Percentiles rank a stretch among this genome's conserved stretches.
Conservation (phyloP, 441 rosid genomes). For the Viola pubescens region DNA sequence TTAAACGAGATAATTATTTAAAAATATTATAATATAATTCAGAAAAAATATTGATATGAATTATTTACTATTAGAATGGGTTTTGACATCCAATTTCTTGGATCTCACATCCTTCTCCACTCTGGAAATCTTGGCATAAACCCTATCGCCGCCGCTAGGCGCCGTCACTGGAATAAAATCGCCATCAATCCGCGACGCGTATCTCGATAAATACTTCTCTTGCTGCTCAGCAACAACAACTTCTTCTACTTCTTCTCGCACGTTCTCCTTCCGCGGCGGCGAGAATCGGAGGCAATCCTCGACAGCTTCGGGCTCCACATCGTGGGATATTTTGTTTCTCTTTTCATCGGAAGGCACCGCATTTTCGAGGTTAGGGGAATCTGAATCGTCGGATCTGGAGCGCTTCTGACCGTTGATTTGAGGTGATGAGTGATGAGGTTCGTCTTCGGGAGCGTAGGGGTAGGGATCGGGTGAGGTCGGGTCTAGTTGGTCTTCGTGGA, state of each 20-base stretch:
- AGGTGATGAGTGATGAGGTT: slow-evolving; percentile 19
- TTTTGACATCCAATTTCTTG: slow-evolving; percentile 37
- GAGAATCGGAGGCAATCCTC: slow-evolving; percentile 70
- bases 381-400: slow-evolving; percentile 25
- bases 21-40: not conserved
- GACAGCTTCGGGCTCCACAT: slow-evolving; percentile 20
- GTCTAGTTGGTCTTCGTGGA: slow-evolving; percentile 39
- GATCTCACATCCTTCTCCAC: slow-evolving; percentile 31
- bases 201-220: slow-evolving; percentile 54
- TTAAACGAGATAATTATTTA: not conserved
- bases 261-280: slow-evolving; percentile 29
- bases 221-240: slow-evolving; percentile 21
- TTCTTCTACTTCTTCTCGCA: slow-evolving; percentile 23
- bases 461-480: slow-evolving; percentile 25
- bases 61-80: slow-evolving; percentile 41
- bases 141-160: slow-evolving; percentile 75
- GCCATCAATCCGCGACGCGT: slow-evolving; percentile 69
- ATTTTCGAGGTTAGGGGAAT: slow-evolving; percentile 22
- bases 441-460: slow-evolving; percentile 15
- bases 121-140: slow-evolving; percentile 69
- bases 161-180: slow-evolving; percentile 80
- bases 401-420: slow-evolving; percentile 41
- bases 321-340: slow-evolving; percentile 38
- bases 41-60: not conserved
- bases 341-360: slow-evolving; percentile 34